Evolutionary conservation across 2,329 filamentous ascomycete species (phyloP).

Genomic region (Ceratocystis colombiana): DNA sequence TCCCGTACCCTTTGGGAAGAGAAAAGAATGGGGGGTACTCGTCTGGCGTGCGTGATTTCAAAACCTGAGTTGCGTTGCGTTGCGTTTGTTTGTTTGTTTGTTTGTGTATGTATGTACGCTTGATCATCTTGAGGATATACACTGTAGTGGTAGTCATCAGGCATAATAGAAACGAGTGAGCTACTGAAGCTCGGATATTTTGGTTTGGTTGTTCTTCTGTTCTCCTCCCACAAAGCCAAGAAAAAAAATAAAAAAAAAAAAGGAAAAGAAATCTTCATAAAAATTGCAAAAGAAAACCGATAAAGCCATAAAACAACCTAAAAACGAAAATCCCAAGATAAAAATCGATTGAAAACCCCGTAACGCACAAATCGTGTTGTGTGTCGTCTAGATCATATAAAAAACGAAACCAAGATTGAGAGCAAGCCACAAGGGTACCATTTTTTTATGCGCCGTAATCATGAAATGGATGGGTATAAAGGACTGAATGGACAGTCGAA

Average conservation of each 20-base stretch:
- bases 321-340: constrained; percentile 6
- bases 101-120: neutral
- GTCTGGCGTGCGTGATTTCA: too few species aligned
- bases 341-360: constrained; percentile 14
- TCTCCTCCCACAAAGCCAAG: constrained; percentile 1
- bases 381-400: constrained; percentile 10
- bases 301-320: neutral
- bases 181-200: constrained; percentile 10
- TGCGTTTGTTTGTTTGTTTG: neutral
- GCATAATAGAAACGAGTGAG: neutral
- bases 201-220: neutral
- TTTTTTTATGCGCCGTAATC: constrained; percentile 13
- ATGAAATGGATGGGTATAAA: constrained; percentile 15
- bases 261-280: neutral
- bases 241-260: neutral
- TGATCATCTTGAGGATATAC: neutral
- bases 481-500: constrained; percentile 13
- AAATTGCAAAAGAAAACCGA: constrained; percentile 4
- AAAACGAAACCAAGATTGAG: constrained; percentile 10
- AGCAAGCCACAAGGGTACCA: constrained; percentile 9
- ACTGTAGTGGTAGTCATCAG: too few species aligned
- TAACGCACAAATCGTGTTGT: constrained; percentile 5
- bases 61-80: too few species aligned
- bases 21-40: too few species aligned
- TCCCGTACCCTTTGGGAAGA: too few species aligned